These are phyloP conservation scores for Boechera stricta DNA, from an alignment of 345 rosid genomes.

Conservation along the genomic window DNA sequence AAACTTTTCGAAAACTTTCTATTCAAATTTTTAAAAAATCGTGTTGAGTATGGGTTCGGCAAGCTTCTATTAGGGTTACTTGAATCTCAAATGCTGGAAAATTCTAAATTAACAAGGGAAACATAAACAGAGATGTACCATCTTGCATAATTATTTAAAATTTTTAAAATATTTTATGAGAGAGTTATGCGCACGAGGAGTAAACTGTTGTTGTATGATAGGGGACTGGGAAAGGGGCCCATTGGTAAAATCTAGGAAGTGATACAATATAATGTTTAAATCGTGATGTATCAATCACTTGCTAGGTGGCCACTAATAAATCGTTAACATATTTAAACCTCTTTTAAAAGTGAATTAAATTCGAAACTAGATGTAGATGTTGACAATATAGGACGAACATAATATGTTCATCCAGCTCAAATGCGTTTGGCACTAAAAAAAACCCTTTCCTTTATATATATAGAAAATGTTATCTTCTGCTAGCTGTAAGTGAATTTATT, in stretches of 20 bases:
- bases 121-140: not conserved
- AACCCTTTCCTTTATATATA: not conserved
- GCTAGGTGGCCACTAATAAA: conserved; percentile 24
- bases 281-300: conserved; percentile 30
- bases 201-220: not conserved
- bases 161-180: not conserved
- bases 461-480: conserved; percentile 30
- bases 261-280: not conserved
- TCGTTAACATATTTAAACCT: not conserved
- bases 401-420: conserved; percentile 16
- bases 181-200: not conserved
- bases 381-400: conserved; percentile 6
- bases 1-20: too few species aligned
- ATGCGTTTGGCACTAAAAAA: conserved; percentile 26
- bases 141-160: not conserved
- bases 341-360: not conserved
- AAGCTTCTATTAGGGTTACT: too few species aligned
- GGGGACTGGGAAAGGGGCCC: conserved; percentile 1
- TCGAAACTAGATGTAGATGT: conserved; percentile 23
- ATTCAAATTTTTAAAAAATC: too few species aligned
- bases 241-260: not conserved
- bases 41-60: too few species aligned
- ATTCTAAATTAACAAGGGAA: too few species aligned
- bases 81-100: too few species aligned
- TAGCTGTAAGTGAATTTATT: conserved; percentile 2